A percentile compares a stretch with the other conserved stretches of the same genome.
These are phyloP conservation scores for Cylindrotheca closterium DNA, from an alignment of 108 stramenopile species.

Conservation along the genomic window DNA sequence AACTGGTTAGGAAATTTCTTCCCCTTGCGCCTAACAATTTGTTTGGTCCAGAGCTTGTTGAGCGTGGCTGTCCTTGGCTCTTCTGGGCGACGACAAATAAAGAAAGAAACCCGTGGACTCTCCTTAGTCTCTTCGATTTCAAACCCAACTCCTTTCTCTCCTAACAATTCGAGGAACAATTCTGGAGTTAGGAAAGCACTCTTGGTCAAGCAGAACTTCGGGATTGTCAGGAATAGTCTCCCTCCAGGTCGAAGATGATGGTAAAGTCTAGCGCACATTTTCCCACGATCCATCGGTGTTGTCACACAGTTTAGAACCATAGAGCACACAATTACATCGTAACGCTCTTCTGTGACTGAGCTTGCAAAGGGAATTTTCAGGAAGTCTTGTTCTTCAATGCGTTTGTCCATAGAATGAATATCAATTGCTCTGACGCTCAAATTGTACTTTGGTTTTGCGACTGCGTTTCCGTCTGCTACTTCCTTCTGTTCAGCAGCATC, in stretches of 20 bases:
- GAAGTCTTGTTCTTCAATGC: conserved; percentile 89
- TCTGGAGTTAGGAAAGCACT: conserved; percentile 58
- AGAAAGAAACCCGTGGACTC: conserved; percentile 83
- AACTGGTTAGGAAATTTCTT: conserved; percentile 80
- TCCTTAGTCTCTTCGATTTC: conserved; percentile 57
- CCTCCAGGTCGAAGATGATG: conserved; percentile 79
- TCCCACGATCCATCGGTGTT: conserved; percentile 70
- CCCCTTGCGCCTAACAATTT: conserved; percentile 44
- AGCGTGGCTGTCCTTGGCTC: conserved; percentile 13
- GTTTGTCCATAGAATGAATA: conserved; percentile 66
- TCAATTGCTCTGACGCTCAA: conserved; percentile 86
- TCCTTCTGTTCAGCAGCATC: conserved; percentile 51
- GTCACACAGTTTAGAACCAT: conserved; percentile 96
- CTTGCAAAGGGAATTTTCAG: conserved; percentile 50
- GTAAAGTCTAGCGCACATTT: conserved; percentile 75
- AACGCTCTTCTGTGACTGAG: conserved; percentile 13
- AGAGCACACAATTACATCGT: conserved; percentile 84
- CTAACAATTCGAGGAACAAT: conserved; percentile 62
- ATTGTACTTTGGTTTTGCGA: conserved; percentile 36
- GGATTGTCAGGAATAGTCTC: conserved; percentile 74
- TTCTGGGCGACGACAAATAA: conserved; percentile 57
- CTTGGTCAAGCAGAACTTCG: conserved; percentile 73
- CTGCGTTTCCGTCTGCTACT: background rate
- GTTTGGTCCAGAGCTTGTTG: conserved; percentile 25
- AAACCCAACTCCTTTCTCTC: conserved; percentile 53